phyloP scores from a whole-genome alignment of 2,329 filamentous ascomycete genomes.

The Pseudophaeomoniella oleicola region DNA sequence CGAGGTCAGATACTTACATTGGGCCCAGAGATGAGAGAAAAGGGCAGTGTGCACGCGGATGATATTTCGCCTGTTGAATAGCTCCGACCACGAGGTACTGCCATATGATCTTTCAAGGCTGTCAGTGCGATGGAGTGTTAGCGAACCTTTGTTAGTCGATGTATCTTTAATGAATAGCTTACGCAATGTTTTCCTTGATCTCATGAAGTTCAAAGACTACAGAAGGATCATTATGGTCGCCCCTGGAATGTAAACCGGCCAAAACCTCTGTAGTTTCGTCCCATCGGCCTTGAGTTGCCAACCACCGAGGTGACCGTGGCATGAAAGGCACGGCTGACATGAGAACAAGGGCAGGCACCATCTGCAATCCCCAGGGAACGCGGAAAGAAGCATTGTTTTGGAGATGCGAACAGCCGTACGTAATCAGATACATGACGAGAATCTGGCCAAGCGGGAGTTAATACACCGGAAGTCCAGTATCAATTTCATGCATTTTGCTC shows the following conservation, averaged over 20 bases:
- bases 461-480: no score
- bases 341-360: slow-evolving; percentile 44
- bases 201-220: slow-evolving; percentile 56
- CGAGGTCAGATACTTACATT: no score
- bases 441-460: no score
- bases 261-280: slow-evolving; percentile 37
- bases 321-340: slow-evolving; percentile 42
- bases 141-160: no score
- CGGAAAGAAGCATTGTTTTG: slow-evolving; percentile 43
- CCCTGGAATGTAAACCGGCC: slow-evolving; percentile 46
- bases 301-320: slow-evolving; percentile 49
- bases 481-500: slow-evolving; percentile 50
- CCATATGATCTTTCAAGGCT: slow-evolving; percentile 58
- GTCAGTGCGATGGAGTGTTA: no score
- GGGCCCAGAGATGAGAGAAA: slow-evolving; percentile 62
- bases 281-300: slow-evolving; percentile 47
- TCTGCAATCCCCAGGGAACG: slow-evolving; percentile 50
- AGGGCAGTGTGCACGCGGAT: slow-evolving; percentile 58
- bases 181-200: no score
- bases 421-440: no score
- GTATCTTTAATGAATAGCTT: no score
- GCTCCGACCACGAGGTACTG: slow-evolving; percentile 55
- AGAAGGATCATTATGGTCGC: slow-evolving; percentile 49
- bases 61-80: slow-evolving; percentile 60
- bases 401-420: slow-evolving; percentile 48